Conservation (phyloP, 257 asterid genomes). For the Solanum neorickii region DNA sequence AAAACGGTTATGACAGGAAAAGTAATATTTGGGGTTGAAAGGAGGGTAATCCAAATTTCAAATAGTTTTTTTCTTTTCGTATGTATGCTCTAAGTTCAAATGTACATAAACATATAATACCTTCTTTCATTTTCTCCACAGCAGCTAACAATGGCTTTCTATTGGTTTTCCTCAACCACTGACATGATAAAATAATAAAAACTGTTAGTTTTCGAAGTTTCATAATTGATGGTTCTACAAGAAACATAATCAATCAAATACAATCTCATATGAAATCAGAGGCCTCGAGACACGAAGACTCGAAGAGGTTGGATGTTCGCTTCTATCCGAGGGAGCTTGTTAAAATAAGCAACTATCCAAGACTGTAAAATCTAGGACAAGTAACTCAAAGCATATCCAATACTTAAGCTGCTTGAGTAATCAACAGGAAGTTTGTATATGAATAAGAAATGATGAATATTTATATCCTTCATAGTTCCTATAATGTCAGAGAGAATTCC, state of each 20-base stretch:
- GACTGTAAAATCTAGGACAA: not conserved
- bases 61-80: not conserved
- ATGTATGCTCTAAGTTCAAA: not conserved
- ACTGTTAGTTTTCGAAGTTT: not conserved
- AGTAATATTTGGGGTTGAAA: not conserved
- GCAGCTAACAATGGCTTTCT: constrained; percentile 87
- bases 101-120: not conserved
- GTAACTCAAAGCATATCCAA: not conserved
- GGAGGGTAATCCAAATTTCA: not conserved
- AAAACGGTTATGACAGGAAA: constrained; percentile 1
- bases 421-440: not conserved
- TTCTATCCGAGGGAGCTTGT: not conserved
- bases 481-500: not conserved
- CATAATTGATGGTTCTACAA: not conserved
- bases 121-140: constrained; percentile 70
- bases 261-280: not conserved
- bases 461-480: not conserved
- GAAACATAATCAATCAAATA: not conserved
- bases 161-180: constrained; percentile 87
- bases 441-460: not conserved
- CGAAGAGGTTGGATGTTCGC: not conserved
- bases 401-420: not conserved
- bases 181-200: constrained; percentile 1
- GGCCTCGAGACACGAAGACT: not conserved
- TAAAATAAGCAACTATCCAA: not conserved